Base-by-base conservation (phyloP, 116 monocot species). In the Iris pallida region DNA sequence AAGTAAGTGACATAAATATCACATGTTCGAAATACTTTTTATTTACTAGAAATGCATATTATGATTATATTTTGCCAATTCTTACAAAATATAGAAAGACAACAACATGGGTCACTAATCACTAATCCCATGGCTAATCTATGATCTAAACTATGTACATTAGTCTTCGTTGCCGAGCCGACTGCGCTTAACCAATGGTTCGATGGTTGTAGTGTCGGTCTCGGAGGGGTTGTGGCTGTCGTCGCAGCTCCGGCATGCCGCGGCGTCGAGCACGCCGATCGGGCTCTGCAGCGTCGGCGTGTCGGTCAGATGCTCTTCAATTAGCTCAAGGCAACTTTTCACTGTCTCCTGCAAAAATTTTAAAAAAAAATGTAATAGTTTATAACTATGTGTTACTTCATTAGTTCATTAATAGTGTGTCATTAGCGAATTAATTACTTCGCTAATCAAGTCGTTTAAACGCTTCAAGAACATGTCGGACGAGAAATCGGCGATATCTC, bases 201-300 rank as follows among this genome's bases (percentile, higher is more conserved):
- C 63, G 46, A 4, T 15, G 61, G 43, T 4, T 0, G 42, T 44
- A 12, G 55, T 4, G 16, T 6, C 45, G 10, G 12, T 4, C 45
- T 14, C 11, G 0, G 53, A 45, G 0, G 75, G 75, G 16, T 61
- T 78, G 59, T 65, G 76, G 10, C 73, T 66, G 65, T 81, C 81
- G 64, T 85, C 82, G 64, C 78, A 82, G 75, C 90, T 89, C n/a
- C 68, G 55, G 68, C 89, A 82, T 0, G 79, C 75, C 13, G 79
- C 80, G 17, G 85, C 79, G 20, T 85, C 85, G 0, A 89, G 77
- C 44, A 81, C 88, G 53, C 83, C 88, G 59, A 78, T 72, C 0
- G 88, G 88, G 68, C 90, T 90, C 61, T 42, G 61, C 30, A 85
- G 85, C 16, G 54, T 42, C 7, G 3, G 84, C 69, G 65, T 79